Evolutionary conservation across 2,329 filamentous ascomycete genomes (phyloP), one percentile per base, ranked within the genome.

Genomic region (Aspergillus sp.): DNA sequence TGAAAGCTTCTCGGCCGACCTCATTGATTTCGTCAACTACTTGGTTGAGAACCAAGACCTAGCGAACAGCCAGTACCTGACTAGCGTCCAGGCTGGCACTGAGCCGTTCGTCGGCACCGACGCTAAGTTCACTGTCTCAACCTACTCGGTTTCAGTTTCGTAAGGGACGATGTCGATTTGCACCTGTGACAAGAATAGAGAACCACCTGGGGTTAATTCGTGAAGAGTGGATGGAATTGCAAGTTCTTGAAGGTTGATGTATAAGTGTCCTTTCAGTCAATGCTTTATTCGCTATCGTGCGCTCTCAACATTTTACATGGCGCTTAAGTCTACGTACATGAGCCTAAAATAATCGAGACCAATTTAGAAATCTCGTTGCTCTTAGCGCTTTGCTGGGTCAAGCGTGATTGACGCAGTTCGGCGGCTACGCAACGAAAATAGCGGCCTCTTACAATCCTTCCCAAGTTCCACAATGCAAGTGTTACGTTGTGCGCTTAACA

Each of bases 11-110:
- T 77, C 73, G 41, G 85, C 80, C 30, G 84, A 89, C 68, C 66
- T 88, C 61, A 78, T 77, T 63, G 72, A 77, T 6, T 89, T 89
- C 73, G 73, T 85, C 61, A 77, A 73, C 7, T 87, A 87, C 68
- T 74, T 89, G 22, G 76, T 75, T 55, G 69, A 77, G 4, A 68
- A 70, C 51, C 64, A 74, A 58, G 69, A 66, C 13, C 47, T 74
- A 37, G 63, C 65, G 48, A 62, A 62, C 40, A 78, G 66, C 63
- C 81, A 86, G 75, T 83, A 83, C 62, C 66, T 88, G 58, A 75
- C 79, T 61, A 79, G 77, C 58, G 74, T 84, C 7, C 71, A 75
- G 66, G 72, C 72, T 47, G 72, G 72, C 17, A 72, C 72, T 8
- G 72, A 75, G 65, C 71, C 72, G 15, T 75, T 75, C 60, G 72